phyloP scores from a whole-genome alignment of 768 basidiomycete species.

The Lyophyllum shimeji region DNA sequence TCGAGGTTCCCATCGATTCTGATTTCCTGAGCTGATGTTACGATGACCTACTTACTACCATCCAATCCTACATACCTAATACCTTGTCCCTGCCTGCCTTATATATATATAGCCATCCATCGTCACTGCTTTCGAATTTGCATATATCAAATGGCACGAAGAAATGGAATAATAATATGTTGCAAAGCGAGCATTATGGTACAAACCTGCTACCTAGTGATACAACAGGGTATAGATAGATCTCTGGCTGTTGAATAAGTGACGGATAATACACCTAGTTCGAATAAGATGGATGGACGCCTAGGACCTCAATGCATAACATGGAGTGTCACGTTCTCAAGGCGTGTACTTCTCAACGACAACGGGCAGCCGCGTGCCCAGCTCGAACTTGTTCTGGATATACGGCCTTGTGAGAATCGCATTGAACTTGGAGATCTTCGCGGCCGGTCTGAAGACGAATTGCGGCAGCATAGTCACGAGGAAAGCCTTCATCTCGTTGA shows the following conservation, averaged over 20 bases:
- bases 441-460: conserved; percentile 45
- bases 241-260: conserved; percentile 10
- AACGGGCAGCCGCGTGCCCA: conserved; percentile 42
- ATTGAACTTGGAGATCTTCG: conserved; percentile 46
- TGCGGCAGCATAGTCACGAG: conserved; percentile 42
- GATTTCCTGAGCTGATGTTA: not conserved
- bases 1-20: not conserved
- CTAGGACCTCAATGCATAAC: not conserved
- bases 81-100: not conserved
- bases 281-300: not conserved
- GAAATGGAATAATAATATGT: not conserved
- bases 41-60: not conserved
- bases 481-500: conserved; percentile 52
- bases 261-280: conserved; percentile 7
- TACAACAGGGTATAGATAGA: conserved; percentile 11
- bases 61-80: not conserved
- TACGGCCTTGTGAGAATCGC: conserved; percentile 50
- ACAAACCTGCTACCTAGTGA: not conserved
- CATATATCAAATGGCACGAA: not conserved
- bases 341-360: conserved; percentile 23
- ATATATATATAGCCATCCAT: not conserved
- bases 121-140: not conserved
- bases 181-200: not conserved
- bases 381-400: conserved; percentile 37
- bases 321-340: not conserved